phyloP scores from a whole-genome alignment of 2,329 filamentous ascomycete species.

The Dactylonectria macrodidyma region DNA sequence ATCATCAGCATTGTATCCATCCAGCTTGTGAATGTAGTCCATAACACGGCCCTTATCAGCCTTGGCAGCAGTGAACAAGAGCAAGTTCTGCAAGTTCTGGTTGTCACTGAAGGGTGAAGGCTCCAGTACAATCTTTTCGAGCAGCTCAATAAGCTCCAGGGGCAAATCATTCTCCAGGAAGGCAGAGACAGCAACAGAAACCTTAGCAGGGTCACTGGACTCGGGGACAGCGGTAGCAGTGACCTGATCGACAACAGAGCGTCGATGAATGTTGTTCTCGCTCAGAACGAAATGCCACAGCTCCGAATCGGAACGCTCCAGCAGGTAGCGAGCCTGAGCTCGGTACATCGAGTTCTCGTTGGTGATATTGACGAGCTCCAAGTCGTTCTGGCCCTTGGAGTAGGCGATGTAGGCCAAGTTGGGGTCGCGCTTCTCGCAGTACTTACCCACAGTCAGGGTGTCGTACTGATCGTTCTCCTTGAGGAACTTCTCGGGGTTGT shows the following conservation, averaged over 20 bases:
- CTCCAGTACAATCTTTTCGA: constrained; percentile 99
- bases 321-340: constrained; percentile 93
- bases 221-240: constrained; percentile 95
- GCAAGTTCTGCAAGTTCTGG: constrained; percentile 92
- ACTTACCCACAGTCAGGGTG: constrained; percentile 92
- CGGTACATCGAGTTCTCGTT: constrained; percentile 99
- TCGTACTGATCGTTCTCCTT: constrained; percentile 99
- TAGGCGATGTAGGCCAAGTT: constrained; percentile 97
- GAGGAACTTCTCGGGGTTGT: constrained; percentile 96
- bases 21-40: constrained; percentile 94
- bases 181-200: constrained; percentile 92
- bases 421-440: constrained; percentile 98
- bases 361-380: constrained; percentile 97
- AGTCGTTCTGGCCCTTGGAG: constrained; percentile 95
- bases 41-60: constrained; percentile 95
- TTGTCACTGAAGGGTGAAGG: constrained; percentile 99
- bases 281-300: constrained; percentile 96
- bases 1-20: constrained; percentile 91
- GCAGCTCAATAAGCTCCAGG: constrained; percentile 93
- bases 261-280: constrained; percentile 94
- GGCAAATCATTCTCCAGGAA: constrained; percentile 94
- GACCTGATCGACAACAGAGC: constrained; percentile 95
- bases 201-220: constrained; percentile 92
- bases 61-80: constrained; percentile 97
- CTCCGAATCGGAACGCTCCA: constrained; percentile 90